Evolutionary conservation across 2,329 filamentous ascomycete species (phyloP), one percentile per base, ranked within the genome.

Genomic region (Fusarium graminum): DNA sequence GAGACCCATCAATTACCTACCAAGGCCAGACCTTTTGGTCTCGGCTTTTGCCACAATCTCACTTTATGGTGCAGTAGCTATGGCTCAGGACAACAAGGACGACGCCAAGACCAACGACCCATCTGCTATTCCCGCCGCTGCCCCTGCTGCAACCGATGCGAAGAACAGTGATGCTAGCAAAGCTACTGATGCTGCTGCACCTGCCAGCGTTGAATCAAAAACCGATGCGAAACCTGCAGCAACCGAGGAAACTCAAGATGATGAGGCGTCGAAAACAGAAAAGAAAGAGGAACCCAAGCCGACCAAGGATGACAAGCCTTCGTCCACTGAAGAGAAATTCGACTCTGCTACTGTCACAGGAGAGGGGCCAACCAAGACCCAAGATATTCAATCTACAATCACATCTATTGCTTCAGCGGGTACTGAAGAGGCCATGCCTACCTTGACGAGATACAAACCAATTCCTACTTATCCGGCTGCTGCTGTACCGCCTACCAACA

Each of bases 401-500:
- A 61, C 59, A 36, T 56, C 64, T 19, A 62, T 69, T 10, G 54
- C 59, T 6, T 62, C 56, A 59, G 40, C 68, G 63, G 42, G 65
- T 7, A 65, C 63, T 22, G 70, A 67, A 12, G 67, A 69, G 29
- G 60, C 74, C 25, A 78, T 83, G 44, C 82, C 83, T 2, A 80
- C 80, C 3, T 74, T 85, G 64, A 80, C 82, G 29, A 74, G 74
- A 49, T 64, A 75, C 49, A 77, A 72, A 14, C 65, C 72, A 6
- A 77, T 83, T 50, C 81, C 81, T 67, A 86, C 87, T 22, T 91
- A 91, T 67, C 92, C 94, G 7, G 80, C 91, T 2, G 84, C 93
- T 6, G 86, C 88, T 26, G 90, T 98, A 4, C 95, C 95, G 9
- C 91, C 93, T 26, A 97, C 92, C 4, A 84, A 86, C 38, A 87